Evolutionary conservation across 2,329 filamentous ascomycete species (phyloP).

Genomic region (Exophiala sp.): DNA sequence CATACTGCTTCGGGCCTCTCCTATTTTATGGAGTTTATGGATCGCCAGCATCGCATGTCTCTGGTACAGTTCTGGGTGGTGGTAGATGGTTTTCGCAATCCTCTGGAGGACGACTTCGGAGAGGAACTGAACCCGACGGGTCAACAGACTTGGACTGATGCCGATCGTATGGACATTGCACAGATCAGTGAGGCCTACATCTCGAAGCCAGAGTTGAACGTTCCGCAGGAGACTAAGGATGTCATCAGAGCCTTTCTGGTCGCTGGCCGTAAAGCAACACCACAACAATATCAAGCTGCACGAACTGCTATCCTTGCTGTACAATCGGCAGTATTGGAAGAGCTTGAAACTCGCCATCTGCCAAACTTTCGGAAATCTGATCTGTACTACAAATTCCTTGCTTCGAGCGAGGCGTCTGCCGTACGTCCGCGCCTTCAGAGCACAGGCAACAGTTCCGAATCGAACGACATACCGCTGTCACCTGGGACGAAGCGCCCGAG

Average conservation of each 20-base stretch:
- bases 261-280: slow-evolving; percentile 70
- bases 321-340: slow-evolving; percentile 78
- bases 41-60: slow-evolving; percentile 79
- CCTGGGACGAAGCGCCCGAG: slow-evolving; percentile 24
- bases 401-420: slow-evolving; percentile 67
- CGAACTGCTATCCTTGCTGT: slow-evolving; percentile 75
- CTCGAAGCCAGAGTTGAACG: slow-evolving; percentile 73
- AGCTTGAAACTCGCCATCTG: slow-evolving; percentile 77
- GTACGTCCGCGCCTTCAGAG: slow-evolving; percentile 20
- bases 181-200: slow-evolving; percentile 92
- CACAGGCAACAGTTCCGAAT: slow-evolving; percentile 10
- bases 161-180: slow-evolving; percentile 80
- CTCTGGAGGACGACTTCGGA: slow-evolving; percentile 78
- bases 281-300: slow-evolving; percentile 77
- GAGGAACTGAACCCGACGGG: slow-evolving; percentile 48
- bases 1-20: slow-evolving; percentile 86
- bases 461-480: neutral
- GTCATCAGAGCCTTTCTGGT: slow-evolving; percentile 74
- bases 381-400: slow-evolving; percentile 91
- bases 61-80: slow-evolving; percentile 98
- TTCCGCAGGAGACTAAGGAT: slow-evolving; percentile 65
- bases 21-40: slow-evolving; percentile 99
- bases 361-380: slow-evolving; percentile 88
- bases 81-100: slow-evolving; percentile 92
- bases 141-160: slow-evolving; percentile 65